These are phyloP conservation scores for Thuidium tamariscinum DNA, from an alignment of 225 moss, liverwort and hornwort species.

Conservation along the genomic window DNA sequence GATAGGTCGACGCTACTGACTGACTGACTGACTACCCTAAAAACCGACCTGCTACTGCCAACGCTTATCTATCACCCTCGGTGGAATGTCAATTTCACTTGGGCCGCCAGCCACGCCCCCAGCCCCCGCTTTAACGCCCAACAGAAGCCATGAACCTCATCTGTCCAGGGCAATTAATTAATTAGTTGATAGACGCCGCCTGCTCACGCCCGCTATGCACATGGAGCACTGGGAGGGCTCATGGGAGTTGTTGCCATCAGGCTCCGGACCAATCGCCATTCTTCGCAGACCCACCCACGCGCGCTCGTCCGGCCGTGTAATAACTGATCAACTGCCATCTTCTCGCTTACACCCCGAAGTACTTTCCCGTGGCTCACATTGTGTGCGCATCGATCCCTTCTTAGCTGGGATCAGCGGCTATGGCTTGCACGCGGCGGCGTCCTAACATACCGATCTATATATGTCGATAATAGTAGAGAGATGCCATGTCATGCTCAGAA, in stretches of 20 bases:
- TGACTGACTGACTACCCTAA: background rate
- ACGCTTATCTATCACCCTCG: background rate
- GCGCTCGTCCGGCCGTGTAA: background rate
- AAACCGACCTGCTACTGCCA: background rate
- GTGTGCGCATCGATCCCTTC: background rate
- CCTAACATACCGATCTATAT: background rate
- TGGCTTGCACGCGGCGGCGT: background rate
- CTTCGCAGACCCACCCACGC: background rate
- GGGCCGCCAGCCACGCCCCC: background rate
- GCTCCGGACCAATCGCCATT: background rate
- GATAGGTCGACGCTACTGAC: background rate
- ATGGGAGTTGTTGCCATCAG: background rate
- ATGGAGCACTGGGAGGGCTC: background rate
- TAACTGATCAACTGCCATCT: slow-evolving; percentile 2
- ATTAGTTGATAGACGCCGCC: background rate
- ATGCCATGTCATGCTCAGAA: background rate
- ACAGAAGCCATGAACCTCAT: slow-evolving; percentile 10
- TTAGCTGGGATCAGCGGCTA: background rate
- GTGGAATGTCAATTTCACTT: background rate
- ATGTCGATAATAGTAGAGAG: background rate
- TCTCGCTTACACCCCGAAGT: background rate
- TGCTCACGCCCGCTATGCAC: background rate
- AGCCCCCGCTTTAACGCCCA: background rate
- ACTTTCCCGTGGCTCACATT: slow-evolving; percentile 2
- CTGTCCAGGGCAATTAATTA: background rate